A percentile compares a stretch with the other conserved stretches of the same genome.
Conservation (phyloP, 768 basidiomycete species). For the Pulveroboletus sp. region DNA sequence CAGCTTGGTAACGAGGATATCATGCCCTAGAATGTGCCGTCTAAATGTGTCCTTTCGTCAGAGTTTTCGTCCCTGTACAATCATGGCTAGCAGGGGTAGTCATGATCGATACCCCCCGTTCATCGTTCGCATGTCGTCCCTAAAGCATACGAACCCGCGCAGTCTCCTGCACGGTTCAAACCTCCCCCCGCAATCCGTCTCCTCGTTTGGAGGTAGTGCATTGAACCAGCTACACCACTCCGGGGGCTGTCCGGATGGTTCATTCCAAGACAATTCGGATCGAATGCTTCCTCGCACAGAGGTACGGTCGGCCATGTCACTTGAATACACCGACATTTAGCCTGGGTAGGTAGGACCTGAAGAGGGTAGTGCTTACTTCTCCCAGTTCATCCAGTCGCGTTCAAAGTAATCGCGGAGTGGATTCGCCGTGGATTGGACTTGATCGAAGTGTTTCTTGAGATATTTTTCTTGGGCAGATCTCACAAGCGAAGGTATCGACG, state of each 20-base stretch:
- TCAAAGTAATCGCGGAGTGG: constrained; percentile 59
- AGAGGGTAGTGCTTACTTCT: constrained; percentile 43
- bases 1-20: constrained; percentile 24
- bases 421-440: constrained; percentile 20
- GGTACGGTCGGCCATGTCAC: constrained; percentile 75
- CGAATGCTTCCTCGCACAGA: constrained; percentile 49
- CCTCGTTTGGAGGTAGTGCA: constrained; percentile 16
- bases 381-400: constrained; percentile 63
- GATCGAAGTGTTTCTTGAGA: constrained; percentile 19
- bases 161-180: constrained; percentile 37
- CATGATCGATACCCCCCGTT: constrained; percentile 4
- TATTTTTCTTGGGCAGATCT: constrained; percentile 32
- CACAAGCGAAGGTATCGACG: constrained; percentile 36
- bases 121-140: constrained; percentile 23
- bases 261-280: constrained; percentile 47
- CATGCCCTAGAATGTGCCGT: constrained; percentile 16
- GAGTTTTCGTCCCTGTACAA: constrained; percentile 15
- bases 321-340: constrained; percentile 25
- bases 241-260: constrained; percentile 44
- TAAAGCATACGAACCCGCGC: constrained; percentile 53
- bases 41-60: constrained; percentile 16
- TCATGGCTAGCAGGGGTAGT: constrained; percentile 11
- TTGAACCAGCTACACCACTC: constrained; percentile 52
- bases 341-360: background rate
- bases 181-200: constrained; percentile 17